Evolutionary conservation across 2,329 filamentous ascomycete genomes (phyloP), one percentile per base, ranked within the genome.

Genomic region (Xylaria hypoxylon): DNA sequence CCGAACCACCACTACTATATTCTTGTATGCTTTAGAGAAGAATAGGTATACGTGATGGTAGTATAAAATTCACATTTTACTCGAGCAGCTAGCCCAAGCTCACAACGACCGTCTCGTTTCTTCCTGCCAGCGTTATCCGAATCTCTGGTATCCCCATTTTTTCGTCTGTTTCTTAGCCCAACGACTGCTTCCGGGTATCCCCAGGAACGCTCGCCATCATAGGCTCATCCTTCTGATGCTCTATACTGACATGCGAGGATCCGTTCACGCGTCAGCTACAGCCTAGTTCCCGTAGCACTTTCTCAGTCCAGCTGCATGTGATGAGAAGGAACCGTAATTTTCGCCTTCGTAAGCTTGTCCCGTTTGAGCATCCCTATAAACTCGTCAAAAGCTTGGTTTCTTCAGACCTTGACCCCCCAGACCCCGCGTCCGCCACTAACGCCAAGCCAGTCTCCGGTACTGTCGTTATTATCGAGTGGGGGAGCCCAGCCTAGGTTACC

Each of bases 401-500:
- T 26, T 74, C 71, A 77, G 53, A 78, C 75, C 72, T 79, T 79
- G 38, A 93, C 90, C 28, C 92, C 92, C 92, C 92, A 96, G 38
- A 96, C 87, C 5, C 93, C 92, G 67, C 92, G 84, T 22, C 93
- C 93, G 19, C 91, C 92, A 73, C 90, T 91, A 2, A 96, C 91
- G 50, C 93, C 93, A 6, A 96, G 82, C 93, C 93, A 96, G 72
- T 96, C 93, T 22, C 92, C 91, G 17, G 86, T 87, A 26, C 70
- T 65, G 64, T 94, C 92, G 19, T 82, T 83, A 33, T 86, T 90
- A 62, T 90, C 80, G 24, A 89, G 82, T 68, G 90, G 90, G 35
- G 93, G 93, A 33, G 92, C 91, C 92, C 93, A 96, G 70, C 91
- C 92, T 15, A 96, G 83, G 77, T 96, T 96, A 45, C 89, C 90